A percentile compares a stretch with the other conserved stretches of the same genome.
phyloP scores from a whole-genome alignment of 768 basidiomycete genomes.

The Leccinum disarticulatum region DNA sequence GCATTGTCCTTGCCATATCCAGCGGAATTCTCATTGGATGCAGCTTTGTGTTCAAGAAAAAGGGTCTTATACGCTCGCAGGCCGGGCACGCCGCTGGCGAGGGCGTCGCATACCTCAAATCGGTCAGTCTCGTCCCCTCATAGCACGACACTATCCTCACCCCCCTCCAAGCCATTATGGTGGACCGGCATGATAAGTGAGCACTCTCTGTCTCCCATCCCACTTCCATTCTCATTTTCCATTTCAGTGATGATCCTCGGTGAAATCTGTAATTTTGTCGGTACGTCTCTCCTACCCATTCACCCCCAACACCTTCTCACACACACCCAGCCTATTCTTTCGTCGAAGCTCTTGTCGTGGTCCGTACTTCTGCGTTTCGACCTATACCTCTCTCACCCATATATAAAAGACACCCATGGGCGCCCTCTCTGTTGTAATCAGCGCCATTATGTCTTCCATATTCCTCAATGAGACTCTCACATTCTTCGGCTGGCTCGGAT shows the following conservation, averaged over 20 bases:
- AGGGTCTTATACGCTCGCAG: slow-evolving; percentile 78
- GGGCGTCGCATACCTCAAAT: slow-evolving; percentile 94
- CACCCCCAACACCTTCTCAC: slow-evolving; percentile 9
- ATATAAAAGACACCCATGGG: slow-evolving; percentile 80
- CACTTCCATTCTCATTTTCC: neutral
- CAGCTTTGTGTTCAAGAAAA: slow-evolving; percentile 98
- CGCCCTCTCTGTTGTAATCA: slow-evolving; percentile 93
- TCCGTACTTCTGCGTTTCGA: slow-evolving; percentile 37
- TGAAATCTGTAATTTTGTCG: slow-evolving; percentile 83
- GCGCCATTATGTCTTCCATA: slow-evolving; percentile 87
- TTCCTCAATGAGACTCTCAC: slow-evolving; percentile 92
- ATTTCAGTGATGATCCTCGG: slow-evolving; percentile 85
- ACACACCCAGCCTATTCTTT: slow-evolving; percentile 70
- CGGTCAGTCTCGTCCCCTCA: slow-evolving; percentile 49
- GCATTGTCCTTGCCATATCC: slow-evolving; percentile 69
- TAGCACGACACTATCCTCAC: slow-evolving; percentile 13
- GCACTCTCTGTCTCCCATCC: too few relatives aligned
- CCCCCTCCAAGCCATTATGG: slow-evolving; percentile 66
- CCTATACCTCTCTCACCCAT: slow-evolving; percentile 5
- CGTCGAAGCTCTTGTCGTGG: slow-evolving; percentile 89
- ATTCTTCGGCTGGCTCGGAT: slow-evolving; percentile 97
- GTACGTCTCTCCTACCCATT: slow-evolving; percentile 41
- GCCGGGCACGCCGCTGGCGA: slow-evolving; percentile 78
- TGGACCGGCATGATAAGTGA: slow-evolving; percentile 89
- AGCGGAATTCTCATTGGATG: slow-evolving; percentile 90